Conservation (phyloP, 257 asterid species). For the Solanum peruvianum region DNA sequence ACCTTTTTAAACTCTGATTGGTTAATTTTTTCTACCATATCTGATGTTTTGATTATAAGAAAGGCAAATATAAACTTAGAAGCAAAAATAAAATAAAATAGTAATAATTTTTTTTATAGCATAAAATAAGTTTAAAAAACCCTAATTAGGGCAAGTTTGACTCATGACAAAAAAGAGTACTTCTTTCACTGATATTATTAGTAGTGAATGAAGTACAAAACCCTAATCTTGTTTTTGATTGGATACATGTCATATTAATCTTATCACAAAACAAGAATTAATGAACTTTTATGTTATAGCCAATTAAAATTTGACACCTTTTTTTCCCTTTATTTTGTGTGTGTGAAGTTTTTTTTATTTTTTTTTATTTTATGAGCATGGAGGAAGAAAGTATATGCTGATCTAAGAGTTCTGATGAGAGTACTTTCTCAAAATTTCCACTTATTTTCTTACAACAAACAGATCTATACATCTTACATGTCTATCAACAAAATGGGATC, state of each 20-base stretch:
- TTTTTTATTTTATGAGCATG: neutral
- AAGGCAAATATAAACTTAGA: neutral
- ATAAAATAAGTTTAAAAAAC: constrained; percentile 1
- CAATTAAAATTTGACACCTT: constrained; percentile 48
- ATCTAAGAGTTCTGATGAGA: constrained; percentile 25
- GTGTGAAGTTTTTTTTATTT: neutral
- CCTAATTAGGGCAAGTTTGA: constrained; percentile 31
- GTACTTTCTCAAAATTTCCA: constrained; percentile 19
- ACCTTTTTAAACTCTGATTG: neutral
- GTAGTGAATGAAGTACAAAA: neutral
- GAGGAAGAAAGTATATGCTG: constrained; percentile 24
- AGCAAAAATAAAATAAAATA: neutral
- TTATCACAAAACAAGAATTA: neutral
- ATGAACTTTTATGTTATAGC: constrained; percentile 17
- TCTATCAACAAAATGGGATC: constrained; percentile 26
- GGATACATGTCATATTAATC: neutral
- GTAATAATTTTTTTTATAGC: neutral
- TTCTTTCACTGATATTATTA: neutral
- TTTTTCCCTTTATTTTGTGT: constrained; percentile 1
- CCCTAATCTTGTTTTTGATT: constrained; percentile 7
- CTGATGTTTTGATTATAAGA: neutral
- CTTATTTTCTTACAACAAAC: constrained; percentile 25
- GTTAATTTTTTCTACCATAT: neutral
- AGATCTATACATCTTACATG: constrained; percentile 34
- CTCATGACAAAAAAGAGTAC: neutral